Conservation (phyloP, 2,329 filamentous ascomycete genomes). For the Neopestalotiopsis clavispora region DNA sequence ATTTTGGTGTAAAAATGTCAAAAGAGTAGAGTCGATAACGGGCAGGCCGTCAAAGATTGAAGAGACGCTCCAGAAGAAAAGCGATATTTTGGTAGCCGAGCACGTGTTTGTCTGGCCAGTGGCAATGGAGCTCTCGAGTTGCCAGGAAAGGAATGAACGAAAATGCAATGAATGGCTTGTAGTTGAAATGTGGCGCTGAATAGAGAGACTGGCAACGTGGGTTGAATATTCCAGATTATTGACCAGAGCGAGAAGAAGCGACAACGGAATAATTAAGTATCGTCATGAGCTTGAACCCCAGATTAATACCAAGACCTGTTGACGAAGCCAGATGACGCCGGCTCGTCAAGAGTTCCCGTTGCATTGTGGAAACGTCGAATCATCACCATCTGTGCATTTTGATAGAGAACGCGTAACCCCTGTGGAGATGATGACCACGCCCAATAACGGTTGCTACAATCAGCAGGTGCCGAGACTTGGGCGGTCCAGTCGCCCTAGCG, state of each 20-base stretch:
- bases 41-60: background rate
- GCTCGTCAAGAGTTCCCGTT: background rate
- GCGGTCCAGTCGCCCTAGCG: background rate
- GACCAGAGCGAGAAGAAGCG: background rate
- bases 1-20: background rate
- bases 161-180: background rate
- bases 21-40: background rate
- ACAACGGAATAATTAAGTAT: background rate
- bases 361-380: constrained; percentile 1
- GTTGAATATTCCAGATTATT: background rate
- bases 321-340: constrained; percentile 1
- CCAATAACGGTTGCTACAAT: constrained; percentile 13
- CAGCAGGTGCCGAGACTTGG: constrained; percentile 14
- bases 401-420: constrained; percentile 9
- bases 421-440: background rate
- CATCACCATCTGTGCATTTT: constrained; percentile 3
- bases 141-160: background rate
- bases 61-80: background rate
- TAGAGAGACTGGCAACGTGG: background rate
- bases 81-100: background rate
- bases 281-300: background rate
- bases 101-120: background rate
- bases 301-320: background rate
- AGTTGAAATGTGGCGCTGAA: background rate
- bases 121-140: background rate